Evolutionary conservation across 345 rosid genomes (phyloP), one percentile per base, ranked within the genome.

Genomic region (Mercurialis annua): DNA sequence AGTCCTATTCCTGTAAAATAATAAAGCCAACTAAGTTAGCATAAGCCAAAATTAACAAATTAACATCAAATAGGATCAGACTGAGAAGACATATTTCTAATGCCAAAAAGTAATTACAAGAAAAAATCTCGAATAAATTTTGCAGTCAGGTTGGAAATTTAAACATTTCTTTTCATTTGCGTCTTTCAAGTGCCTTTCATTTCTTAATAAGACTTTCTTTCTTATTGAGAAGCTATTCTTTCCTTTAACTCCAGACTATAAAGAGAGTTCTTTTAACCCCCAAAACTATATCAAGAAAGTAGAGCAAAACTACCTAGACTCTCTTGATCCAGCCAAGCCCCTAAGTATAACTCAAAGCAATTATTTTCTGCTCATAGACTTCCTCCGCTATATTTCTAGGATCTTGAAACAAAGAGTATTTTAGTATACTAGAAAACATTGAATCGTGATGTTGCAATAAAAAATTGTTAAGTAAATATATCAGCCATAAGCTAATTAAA

Each of bases 1-100:
- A 93, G 77, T 74, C 97, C 96, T 24, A 86, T 70, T 59, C 98
- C 98, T 93, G 86, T 20, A 54, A 66, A 57, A 62, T 47, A 29
- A 62, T 55, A 62, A 65, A 34, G 51, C 64, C 18, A 18, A 64
- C 34, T 42, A 44, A 63, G 24, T 64, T 38, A 31, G 48, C n/a
- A 38, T 6, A 60, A 64, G 6, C 34, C 49, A 36, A 61, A 67
- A 68, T 26, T 5, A 47, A 43, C 31, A 34, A 10, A 61, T 34
- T 29, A 14, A 14, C 21, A 54, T 17, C 31, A 54, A n/a, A 43
- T 5, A 34, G 29, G 40, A 66, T 15, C 26, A 26, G 11, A 21
- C 38, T 8, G 1, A 2, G 2, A 50, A 40, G 23, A 61, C 11
- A 29, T 11, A 21, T 40, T 50, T 49, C 17, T 34, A 23, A 30